These are phyloP conservation scores for Dictyostelium purpureum DNA, from an alignment of 78 protist species.

Conservation along the genomic window DNA sequence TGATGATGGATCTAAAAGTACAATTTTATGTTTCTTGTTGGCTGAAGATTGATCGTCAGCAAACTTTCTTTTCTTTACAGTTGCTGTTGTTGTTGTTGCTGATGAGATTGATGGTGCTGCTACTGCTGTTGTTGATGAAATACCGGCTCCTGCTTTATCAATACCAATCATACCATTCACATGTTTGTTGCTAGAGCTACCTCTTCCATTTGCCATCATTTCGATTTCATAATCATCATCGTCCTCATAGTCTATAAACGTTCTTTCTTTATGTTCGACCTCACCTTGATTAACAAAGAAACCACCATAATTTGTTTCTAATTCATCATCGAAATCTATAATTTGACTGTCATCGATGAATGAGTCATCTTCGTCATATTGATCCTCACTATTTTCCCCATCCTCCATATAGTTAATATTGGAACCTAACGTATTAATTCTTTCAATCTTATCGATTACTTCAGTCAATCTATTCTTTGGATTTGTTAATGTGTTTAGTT, in stretches of 20 bases:
- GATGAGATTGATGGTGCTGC: neutral
- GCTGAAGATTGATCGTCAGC: neutral
- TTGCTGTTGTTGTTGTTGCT: neutral
- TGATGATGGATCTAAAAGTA: neutral
- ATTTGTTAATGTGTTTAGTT: neutral
- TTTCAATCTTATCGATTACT: slow-evolving; percentile 38
- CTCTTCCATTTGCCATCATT: neutral
- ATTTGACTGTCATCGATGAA: slow-evolving; percentile 36
- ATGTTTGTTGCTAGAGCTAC: neutral
- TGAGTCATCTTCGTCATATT: slow-evolving; percentile 18
- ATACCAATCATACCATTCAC: neutral
- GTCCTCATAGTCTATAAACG: neutral
- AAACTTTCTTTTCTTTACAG: neutral
- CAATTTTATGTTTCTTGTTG: slow-evolving; percentile 1
- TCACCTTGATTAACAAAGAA: slow-evolving; percentile 49
- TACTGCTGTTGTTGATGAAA: no score
- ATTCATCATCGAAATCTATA: neutral
- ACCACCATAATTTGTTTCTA: slow-evolving; percentile 44
- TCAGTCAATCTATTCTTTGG: slow-evolving; percentile 54
- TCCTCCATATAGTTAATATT: neutral
- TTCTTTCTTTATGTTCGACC: slow-evolving; percentile 4
- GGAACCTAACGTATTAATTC: neutral
- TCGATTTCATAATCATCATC: neutral
- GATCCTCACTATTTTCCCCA: neutral
- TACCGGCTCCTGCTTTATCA: neutral